A percentile compares a stretch with the other conserved stretches of the same genome.
These are phyloP conservation scores for Gymnopus androsaceus DNA, from an alignment of 1,284 basidiomycete genomes.

Conservation along the genomic window DNA sequence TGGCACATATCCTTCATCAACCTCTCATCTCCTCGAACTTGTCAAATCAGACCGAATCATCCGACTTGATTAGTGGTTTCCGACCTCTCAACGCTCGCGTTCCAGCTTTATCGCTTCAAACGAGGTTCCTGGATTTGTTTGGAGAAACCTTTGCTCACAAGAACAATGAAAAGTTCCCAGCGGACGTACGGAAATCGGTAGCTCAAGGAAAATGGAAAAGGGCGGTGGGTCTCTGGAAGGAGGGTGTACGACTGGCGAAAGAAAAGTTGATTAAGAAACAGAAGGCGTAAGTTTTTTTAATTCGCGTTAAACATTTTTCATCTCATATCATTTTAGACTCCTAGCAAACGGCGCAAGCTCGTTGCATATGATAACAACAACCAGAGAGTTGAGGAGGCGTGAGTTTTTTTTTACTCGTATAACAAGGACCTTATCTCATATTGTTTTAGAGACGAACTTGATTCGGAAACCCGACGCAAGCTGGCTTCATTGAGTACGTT, in stretches of 20 bases:
- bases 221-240: conserved; percentile 83
- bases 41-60: conserved; percentile 96
- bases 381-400: conserved; percentile 45
- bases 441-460: conserved; percentile 22
- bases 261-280: conserved; percentile 56
- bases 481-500: conserved; percentile 76
- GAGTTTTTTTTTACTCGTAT: conserved; percentile 29
- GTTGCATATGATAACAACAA: too few species aligned
- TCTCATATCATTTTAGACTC: too few species aligned
- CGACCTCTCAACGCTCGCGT: conserved; percentile 89
- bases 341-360: too few species aligned
- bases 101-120: conserved; percentile 76
- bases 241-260: conserved; percentile 72
- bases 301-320: too few species aligned
- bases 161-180: conserved; percentile 89
- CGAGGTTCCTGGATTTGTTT: conserved; percentile 84
- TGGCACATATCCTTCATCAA: conserved; percentile 79
- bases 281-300: too few species aligned
- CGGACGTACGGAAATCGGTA: conserved; percentile 83
- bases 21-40: conserved; percentile 90
- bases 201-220: conserved; percentile 86
- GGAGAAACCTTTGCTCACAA: conserved; percentile 86
- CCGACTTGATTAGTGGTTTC: conserved; percentile 93
- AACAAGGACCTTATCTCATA: neutral
- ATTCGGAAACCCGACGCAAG: conserved; percentile 58